Base-by-base conservation (phyloP, 1,139 yeast species). In the Yamadazyma oceani region DNA sequence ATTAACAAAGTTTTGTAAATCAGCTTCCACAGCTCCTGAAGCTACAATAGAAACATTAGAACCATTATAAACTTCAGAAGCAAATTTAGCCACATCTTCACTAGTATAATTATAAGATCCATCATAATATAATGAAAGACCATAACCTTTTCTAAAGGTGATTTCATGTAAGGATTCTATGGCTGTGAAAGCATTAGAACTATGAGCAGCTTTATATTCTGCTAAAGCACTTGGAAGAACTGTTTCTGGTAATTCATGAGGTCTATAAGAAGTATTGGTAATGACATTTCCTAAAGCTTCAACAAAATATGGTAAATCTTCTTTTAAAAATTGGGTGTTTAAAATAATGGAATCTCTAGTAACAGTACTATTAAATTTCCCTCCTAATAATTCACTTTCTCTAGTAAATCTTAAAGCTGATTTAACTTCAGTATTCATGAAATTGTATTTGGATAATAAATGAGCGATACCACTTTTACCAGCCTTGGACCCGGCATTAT, bases 311-410 rank as follows among this genome's bases (percentile, higher is more conserved):
- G 97, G 97, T 58, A 94, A 79, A 56, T 85, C 87, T 65, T 85
- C 86, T 63, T 83, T 82, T 65, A 92, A 78, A 73, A 92, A 92
- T 53, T 79, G 75, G 41, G 97, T 82, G 51, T 80, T 75, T 59
- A 92, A 78, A 47, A 85, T 78, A 50, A 94, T 77, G 55, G 83
- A 74, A 62, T 92, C 97, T 73, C 97, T 85, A 60, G 88, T 80
- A 51, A 88, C 83, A 41, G 64, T 56, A 34, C 95, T 73, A 36
- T 77, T 61, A 62, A 88, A 79, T 47, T 67, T 68, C 58, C 96
- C 97, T 49, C 98, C 98, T 54, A 92, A 76, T 50, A 92, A 79
- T 71, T 94, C 99, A 40, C 92, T 72, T 70, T 94, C 98, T 68
- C 98, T 85, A 56, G 90, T 85, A 58, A 90, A 75, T 72, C 98